Conservation (phyloP, 441 rosid genomes). For the Bocquillonia castaneifolia region DNA sequence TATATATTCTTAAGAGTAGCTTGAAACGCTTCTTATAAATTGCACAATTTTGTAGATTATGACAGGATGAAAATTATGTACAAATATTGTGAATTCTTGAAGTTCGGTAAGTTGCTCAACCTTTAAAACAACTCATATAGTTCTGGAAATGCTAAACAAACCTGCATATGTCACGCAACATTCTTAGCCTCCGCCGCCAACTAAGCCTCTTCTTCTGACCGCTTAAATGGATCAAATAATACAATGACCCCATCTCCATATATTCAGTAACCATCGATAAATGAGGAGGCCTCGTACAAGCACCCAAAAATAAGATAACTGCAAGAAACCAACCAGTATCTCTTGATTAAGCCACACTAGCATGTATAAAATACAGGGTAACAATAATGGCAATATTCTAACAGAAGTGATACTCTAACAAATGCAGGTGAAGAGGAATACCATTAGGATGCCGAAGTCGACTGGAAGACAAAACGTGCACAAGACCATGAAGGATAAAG, state of each 20-base stretch:
- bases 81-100: background rate
- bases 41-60: background rate
- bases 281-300: constrained; percentile 86
- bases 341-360: background rate
- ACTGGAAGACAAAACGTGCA: constrained; percentile 47
- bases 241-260: constrained; percentile 96
- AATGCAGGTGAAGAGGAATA: constrained; percentile 38
- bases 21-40: background rate
- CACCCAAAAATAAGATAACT: constrained; percentile 96
- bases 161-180: constrained; percentile 98
- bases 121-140: background rate
- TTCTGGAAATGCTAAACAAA: constrained; percentile 23
- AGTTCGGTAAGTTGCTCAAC: background rate
- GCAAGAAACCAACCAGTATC: constrained; percentile 35
- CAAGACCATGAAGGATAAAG: constrained; percentile 23
- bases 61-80: background rate
- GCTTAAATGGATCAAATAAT: constrained; percentile 75
- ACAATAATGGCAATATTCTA: background rate
- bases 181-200: constrained; percentile 85
- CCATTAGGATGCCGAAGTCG: constrained; percentile 98
- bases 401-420: constrained; percentile 8
- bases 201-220: constrained; percentile 87
- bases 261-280: constrained; percentile 94
- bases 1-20: background rate
- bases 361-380: background rate